Evolutionary conservation across 257 asterid genomes (phyloP), one percentile per base, ranked within the genome.

Genomic region (Schizonepeta tenuifolia): DNA sequence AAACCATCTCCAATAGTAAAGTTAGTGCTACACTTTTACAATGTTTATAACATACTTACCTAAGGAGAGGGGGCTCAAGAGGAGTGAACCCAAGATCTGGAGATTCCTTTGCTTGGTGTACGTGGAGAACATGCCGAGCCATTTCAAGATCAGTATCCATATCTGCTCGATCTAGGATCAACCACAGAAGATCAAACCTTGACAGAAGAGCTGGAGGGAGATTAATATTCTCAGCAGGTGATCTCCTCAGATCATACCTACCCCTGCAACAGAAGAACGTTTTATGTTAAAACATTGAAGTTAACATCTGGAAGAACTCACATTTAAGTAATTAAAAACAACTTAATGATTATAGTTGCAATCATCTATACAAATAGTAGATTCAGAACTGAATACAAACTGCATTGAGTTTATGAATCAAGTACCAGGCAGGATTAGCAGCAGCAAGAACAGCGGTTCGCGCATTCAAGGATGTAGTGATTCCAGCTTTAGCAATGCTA

Each of bases 401-500:
- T 41, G 41, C 9, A 26, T 49, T 47, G 77, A 72, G 65, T 44
- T 72, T 24, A 66, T 70, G 72, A 83, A 72, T 50, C 36, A 44
- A 18, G 38, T 94, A 95, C 99, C 98, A 95, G 73, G 99, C 98
- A 51, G 99, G 99, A 83, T 92, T 95, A 81, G 99, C 99, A 44
- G 98, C 99, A 59, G 99, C 98, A 71, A 92, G 96, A 73, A 95
- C 92, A 65, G 99, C 99, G 53, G 99, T 95, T 65, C 97, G 88
- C 49, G 99, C 99, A 85, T 92, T 95, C 78, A 95, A 83, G 79
- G 99, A 95, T 36, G 99, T 95, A 38, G 99, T 95, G 73, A 95
- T 95, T 68, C 99, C 99, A 83, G 98, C 99, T 82, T 95, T 92
- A 14, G 99, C 99, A 69, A 92, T 95, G 80, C 97, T 95, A 64